Evolutionary conservation across 2,329 filamentous ascomycete species (phyloP).

Genomic region (Myriosclerotinia scirpicola): DNA sequence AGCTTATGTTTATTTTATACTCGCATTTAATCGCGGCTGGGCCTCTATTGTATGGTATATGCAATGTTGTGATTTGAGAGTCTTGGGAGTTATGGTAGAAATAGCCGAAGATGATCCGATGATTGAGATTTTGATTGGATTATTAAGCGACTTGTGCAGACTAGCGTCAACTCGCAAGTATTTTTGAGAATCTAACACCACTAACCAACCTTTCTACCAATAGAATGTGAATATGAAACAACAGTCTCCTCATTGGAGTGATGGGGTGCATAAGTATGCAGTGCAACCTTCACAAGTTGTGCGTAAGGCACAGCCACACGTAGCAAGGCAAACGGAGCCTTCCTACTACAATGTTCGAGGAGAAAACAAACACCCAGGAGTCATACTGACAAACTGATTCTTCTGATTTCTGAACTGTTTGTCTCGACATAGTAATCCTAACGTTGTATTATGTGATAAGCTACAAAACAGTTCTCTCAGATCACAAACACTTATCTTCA

Average conservation of each 20-base stretch:
- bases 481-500: not conserved
- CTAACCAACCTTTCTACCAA: conserved; percentile 1
- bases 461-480: not conserved
- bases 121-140: not conserved
- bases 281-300: conserved; percentile 1
- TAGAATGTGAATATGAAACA: not conserved
- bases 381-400: not conserved
- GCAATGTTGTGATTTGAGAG: not conserved
- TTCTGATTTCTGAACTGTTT: not conserved
- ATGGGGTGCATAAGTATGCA: conserved; percentile 12
- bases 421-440: not conserved
- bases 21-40: not conserved
- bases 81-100: not conserved
- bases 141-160: not conserved
- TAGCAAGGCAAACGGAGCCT: conserved; percentile 7
- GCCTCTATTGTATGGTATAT: not conserved
- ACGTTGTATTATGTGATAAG: not conserved
- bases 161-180: not conserved
- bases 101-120: not conserved
- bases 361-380: conserved; percentile 6
- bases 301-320: conserved; percentile 18
- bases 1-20: not conserved
- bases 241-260: conserved; percentile 2
- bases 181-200: not conserved
- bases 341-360: not conserved